Base-by-base conservation (phyloP, 1,139 yeast genomes). In the Blastobotrys serpentis region DNA sequence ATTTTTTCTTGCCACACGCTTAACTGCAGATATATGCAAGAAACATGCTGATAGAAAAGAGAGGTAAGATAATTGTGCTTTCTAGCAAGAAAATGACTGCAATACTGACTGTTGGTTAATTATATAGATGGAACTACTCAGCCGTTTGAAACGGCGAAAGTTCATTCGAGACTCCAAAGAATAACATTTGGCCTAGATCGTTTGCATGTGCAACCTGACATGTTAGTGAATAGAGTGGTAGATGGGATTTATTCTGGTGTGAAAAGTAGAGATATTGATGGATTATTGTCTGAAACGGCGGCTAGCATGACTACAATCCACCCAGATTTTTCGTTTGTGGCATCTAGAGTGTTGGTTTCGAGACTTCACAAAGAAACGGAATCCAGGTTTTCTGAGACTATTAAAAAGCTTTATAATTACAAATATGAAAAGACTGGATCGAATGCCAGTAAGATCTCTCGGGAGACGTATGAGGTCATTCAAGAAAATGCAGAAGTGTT, bases 281-380 rank as follows among this genome's bases (percentile, higher is more conserved):
- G 84, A 63, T 76, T 89, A 17, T 86, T 90, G 39, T 90, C 95
- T 16, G 96, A 89, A 67, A 84, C 92, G 25, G 86, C 94, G 45
- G 96, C 95, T 22, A 81, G 84, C 56, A 81, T 87, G 88, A 82
- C 95, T 48, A 87, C 96, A 11, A 77, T 82, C 48, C 96, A 89
- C 65, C 96, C 96, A 8, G 96, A 88, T 68, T 86, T 86, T 62
- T 88, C 95, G 25, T 75, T 77, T 21, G 74, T 89, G 58, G 96
- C 95, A 22, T 95, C 95, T 13, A 77, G 96, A 68, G 76, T 89
- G 46, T 88, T 90, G 29, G 81, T 86, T 43, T 78, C 87, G 23
- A 79, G 81, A 61, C 75, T 88, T 58, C 95, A 86, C 70, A 84
- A 82, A 65, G 84, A 79, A 67, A 86, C 96, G 34, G 79, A 84